A percentile compares a stretch with the other conserved stretches of the same genome.
Evolutionary conservation across 2,329 filamentous ascomycete genomes (phyloP).

Genomic region (Fusarium nelsonii): DNA sequence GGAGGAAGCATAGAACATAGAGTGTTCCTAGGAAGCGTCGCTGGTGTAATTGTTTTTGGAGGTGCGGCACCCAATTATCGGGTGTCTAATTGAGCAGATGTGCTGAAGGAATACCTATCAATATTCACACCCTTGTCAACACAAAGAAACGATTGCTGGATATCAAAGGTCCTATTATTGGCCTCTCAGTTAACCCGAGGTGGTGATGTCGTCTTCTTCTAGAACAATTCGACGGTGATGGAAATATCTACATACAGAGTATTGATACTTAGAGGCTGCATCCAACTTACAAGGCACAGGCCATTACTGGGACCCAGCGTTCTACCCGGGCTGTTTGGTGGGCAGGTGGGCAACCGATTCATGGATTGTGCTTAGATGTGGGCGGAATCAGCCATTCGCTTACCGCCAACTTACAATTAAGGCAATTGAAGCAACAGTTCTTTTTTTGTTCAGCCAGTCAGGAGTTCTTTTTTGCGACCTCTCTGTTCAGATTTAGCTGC

Average conservation of each 20-base stretch:
- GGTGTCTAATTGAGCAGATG: too few relatives aligned
- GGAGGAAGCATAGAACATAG: neutral
- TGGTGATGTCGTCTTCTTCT: neutral
- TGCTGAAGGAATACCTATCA: too few relatives aligned
- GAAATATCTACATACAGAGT: neutral
- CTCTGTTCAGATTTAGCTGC: neutral
- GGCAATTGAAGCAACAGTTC: conserved; percentile 1
- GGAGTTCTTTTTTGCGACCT: neutral
- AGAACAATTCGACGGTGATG: neutral
- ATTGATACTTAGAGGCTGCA: neutral
- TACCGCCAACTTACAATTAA: conserved; percentile 9
- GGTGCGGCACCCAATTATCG: too few relatives aligned
- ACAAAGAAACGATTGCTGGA: too few relatives aligned
- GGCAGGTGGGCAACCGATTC: conserved; percentile 3
- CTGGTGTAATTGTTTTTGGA: neutral
- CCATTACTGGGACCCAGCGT: neutral
- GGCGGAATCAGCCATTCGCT: conserved; percentile 9
- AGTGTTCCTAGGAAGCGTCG: neutral
- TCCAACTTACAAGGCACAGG: neutral
- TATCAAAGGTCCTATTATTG: too few relatives aligned
- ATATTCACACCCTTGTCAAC: too few relatives aligned
- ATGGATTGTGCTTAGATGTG: conserved; percentile 2
- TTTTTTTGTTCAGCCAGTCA: conserved; percentile 1
- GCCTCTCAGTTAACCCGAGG: too few relatives aligned
- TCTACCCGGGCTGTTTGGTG: conserved; percentile 5